Evolutionary conservation across 2,329 filamentous ascomycete genomes (phyloP), one percentile per base, ranked within the genome.

Genomic region (Aspergillus neoniger): DNA sequence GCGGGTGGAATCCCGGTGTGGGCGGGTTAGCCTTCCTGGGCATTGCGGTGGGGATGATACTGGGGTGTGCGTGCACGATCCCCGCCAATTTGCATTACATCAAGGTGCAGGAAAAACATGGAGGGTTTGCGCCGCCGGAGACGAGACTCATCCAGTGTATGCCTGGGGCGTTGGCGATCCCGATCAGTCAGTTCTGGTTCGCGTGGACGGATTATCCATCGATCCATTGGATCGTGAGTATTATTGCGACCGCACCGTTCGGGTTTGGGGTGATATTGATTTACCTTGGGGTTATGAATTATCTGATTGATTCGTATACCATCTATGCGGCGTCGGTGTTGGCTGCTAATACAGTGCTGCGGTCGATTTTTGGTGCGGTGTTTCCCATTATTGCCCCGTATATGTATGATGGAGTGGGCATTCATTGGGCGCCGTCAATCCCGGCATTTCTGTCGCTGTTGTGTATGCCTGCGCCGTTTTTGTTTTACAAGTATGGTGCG

Each of bases 161-260:
- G 53, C 53, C 53, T 1, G 53, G 53, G 6, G 39, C 53, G 5
- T 12, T 55, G 3, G 53, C 53, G 10, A 55, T 55, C 38, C 53
- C 53, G 4, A 47, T 47, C 25, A 55, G 53, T 17, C 53, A 55
- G 41, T 55, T 55, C 53, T 55, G 53, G 53, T 55, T 55, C 17
- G 53, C 53, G 14, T 55, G 53, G 53, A 55, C 53, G 2, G 53
- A 55, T 6, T 19, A 9, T n/a, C 41, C 53, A 1, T 44, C 53
- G 1, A 47, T 55, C 5, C 53, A 55, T n/a, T 55, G 53, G 53
- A 55, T 28, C 17, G 53, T 55, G 2, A 55, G 53, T 7, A 55
- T 55, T 28, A 36, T 55, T 23, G 53, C 53, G 5, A 55, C 53
- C 2, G 53, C 53, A 2, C 53, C 53, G 10, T 55, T 55, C 41